Evolutionary conservation across 129 eudicot species (phyloP).

Genomic region (Flaveria brownii): DNA sequence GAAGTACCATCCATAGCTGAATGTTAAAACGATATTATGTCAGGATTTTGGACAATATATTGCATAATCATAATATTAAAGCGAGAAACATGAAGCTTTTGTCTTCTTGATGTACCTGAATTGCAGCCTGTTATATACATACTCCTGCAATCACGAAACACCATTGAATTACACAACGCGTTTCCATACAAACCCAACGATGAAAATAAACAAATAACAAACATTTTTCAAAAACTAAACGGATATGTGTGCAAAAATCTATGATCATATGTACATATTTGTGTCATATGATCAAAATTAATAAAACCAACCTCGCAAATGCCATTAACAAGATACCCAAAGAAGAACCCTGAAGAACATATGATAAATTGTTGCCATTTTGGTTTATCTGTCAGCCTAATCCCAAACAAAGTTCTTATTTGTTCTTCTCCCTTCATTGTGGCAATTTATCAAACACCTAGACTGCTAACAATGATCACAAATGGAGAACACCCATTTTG

Average conservation of each 20-base stretch:
- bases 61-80: not conserved
- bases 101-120: slow-evolving; percentile 49
- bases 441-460: slow-evolving; percentile 31
- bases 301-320: slow-evolving; percentile 58
- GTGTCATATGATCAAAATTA: not conserved
- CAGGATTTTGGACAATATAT: slow-evolving; percentile 17
- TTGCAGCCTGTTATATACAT: slow-evolving; percentile 63
- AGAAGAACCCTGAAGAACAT: slow-evolving; percentile 62
- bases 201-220: not conserved
- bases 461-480: slow-evolving; percentile 15
- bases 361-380: slow-evolving; percentile 81
- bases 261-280: slow-evolving; percentile 5
- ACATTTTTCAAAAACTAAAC: not conserved
- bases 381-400: slow-evolving; percentile 68
- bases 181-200: slow-evolving; percentile 11
- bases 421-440: slow-evolving; percentile 75
- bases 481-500: slow-evolving; percentile 16
- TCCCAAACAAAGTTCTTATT: slow-evolving; percentile 73
- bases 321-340: slow-evolving; percentile 89
- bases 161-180: not conserved
- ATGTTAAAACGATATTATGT: slow-evolving; percentile 19
- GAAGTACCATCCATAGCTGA: slow-evolving; percentile 98
- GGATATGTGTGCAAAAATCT: slow-evolving; percentile 5
- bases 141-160: slow-evolving; percentile 52
- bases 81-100: not conserved